Conservation (phyloP, 345 rosid genomes). For the Ceriops decandra region DNA sequence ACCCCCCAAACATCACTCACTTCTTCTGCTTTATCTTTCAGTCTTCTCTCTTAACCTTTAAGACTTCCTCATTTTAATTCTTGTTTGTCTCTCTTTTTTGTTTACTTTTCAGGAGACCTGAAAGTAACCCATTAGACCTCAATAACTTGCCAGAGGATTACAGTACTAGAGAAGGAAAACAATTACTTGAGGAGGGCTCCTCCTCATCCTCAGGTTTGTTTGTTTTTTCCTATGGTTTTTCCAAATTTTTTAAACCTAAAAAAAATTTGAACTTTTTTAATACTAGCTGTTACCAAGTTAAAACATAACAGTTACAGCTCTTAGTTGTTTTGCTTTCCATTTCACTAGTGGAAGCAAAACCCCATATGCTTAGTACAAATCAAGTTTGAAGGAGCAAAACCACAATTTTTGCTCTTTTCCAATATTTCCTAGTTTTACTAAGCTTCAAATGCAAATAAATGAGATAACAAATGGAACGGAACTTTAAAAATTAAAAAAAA, state of each 20-base stretch:
- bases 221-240: background rate
- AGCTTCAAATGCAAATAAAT: background rate
- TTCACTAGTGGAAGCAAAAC: too few relatives aligned
- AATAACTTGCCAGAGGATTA: slow-evolving; percentile 92
- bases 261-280: too few relatives aligned
- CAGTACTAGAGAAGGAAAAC: slow-evolving; percentile 48
- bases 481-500: background rate
- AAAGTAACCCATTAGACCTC: slow-evolving; percentile 80
- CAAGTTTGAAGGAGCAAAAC: background rate
- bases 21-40: background rate
- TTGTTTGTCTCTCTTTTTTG: slow-evolving; percentile 4
- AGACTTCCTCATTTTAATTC: slow-evolving; percentile 8
- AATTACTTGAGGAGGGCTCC: slow-evolving; percentile 50
- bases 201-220: slow-evolving; percentile 63
- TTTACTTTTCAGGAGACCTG: slow-evolving; percentile 62
- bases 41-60: slow-evolving; percentile 7
- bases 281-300: too few relatives aligned
- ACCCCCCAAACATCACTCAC: slow-evolving; percentile 1
- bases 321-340: too few relatives aligned
- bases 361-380: too few relatives aligned
- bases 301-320: too few relatives aligned
- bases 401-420: background rate
- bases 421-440: background rate
- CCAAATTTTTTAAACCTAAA: background rate
- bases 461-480: background rate